Evolutionary conservation across 140 eudicot genomes (phyloP).

Genomic region (Senecio squalidus): DNA sequence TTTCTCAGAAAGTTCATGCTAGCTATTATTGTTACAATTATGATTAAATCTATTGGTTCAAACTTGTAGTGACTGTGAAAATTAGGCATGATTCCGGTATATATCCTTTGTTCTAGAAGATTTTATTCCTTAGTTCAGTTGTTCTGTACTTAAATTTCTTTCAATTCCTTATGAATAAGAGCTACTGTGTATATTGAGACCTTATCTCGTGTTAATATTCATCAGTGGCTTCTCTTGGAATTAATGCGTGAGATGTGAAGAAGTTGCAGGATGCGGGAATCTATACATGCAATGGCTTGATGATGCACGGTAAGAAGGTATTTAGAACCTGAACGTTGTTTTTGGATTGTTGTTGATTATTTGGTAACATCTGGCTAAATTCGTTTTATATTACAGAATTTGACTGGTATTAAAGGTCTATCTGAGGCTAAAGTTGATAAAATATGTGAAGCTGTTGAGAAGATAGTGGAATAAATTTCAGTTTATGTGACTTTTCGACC

Average conservation of each 20-base stretch:
- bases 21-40: no score
- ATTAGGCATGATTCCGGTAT: not conserved
- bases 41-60: no score
- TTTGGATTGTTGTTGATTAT: conserved; percentile 6
- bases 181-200: not conserved
- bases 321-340: not conserved
- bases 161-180: conserved; percentile 5
- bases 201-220: not conserved
- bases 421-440: conserved; percentile 98
- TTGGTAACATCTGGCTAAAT: conserved; percentile 8
- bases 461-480: conserved; percentile 56
- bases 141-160: no score
- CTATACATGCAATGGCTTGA: no score
- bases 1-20: no score
- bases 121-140: conserved; percentile 2
- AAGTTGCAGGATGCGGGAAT: conserved; percentile 80
- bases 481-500: not conserved
- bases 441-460: no score
- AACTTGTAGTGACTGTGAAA: conserved; percentile 4
- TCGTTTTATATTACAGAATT: conserved; percentile 32
- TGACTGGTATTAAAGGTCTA: conserved; percentile 94
- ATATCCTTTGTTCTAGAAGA: not conserved
- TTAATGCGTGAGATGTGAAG: conserved; percentile 86
- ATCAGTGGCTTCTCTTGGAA: conserved; percentile 84
- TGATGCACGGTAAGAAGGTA: conserved; percentile 95